A percentile compares a stretch with the other conserved stretches of the same genome.
Conservation (phyloP, 257 asterid genomes). For the Lycium ferocissimum region DNA sequence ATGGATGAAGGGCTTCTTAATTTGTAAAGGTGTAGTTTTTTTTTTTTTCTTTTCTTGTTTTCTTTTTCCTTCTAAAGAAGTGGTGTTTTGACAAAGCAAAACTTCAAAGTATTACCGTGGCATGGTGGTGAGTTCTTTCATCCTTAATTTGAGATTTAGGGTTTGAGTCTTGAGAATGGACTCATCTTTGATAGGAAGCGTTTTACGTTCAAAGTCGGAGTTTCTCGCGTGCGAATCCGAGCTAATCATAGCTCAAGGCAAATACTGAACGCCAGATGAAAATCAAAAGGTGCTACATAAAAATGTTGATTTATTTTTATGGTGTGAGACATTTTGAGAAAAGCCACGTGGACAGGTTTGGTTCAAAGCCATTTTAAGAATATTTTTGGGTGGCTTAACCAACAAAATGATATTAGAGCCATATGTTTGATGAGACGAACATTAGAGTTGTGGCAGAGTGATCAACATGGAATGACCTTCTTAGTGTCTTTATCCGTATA, state of each 20-base stretch:
- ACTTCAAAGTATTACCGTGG: too few relatives aligned
- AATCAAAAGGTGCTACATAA: background rate
- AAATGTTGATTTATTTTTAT: background rate
- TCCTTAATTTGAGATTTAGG: background rate
- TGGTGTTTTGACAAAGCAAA: background rate
- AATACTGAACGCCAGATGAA: too few relatives aligned
- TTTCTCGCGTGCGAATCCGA: too few relatives aligned
- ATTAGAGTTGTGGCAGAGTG: too few relatives aligned
- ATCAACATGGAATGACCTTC: too few relatives aligned
- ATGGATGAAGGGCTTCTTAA: background rate
- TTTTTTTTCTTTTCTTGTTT: background rate
- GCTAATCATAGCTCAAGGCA: too few relatives aligned
- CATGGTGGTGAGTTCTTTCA: background rate
- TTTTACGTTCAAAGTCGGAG: background rate
- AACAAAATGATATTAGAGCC: background rate
- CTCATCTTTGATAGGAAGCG: background rate
- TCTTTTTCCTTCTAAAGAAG: background rate
- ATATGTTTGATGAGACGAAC: too few relatives aligned
- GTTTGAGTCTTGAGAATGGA: background rate
- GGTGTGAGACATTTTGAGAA: too few relatives aligned
- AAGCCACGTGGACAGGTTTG: background rate
- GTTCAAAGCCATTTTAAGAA: background rate
- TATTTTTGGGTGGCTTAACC: background rate
- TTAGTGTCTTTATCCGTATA: too few relatives aligned
- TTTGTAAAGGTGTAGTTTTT: slow-evolving; percentile 17